Percentiles rank a stretch among this genome's conserved stretches.
Conservation (phyloP, 148 eudicot genomes). For the Cornus florida region DNA sequence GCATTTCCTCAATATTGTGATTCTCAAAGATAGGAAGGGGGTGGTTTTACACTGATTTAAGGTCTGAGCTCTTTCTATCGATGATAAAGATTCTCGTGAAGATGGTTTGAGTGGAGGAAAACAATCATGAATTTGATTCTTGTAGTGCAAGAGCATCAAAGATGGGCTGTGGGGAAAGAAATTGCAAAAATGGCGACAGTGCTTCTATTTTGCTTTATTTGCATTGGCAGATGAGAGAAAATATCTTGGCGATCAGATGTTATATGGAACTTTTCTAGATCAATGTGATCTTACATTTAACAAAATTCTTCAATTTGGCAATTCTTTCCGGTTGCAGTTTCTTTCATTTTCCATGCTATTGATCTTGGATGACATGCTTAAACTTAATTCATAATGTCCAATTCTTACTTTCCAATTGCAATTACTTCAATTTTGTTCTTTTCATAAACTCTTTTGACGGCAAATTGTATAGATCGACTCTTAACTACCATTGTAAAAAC, state of each 20-base stretch:
- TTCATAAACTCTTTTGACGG: too few relatives aligned
- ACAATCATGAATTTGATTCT: neutral
- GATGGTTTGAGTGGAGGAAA: neutral
- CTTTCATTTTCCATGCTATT: too few relatives aligned
- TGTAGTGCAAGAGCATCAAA: neutral
- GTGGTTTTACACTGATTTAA: neutral
- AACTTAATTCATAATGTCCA: too few relatives aligned
- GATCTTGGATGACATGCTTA: too few relatives aligned
- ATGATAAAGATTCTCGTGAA: neutral
- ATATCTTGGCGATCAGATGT: neutral
- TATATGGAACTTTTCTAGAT: too few relatives aligned
- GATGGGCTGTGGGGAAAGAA: neutral
- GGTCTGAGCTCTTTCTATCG: neutral
- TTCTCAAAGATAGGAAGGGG: slow-evolving; percentile 42
- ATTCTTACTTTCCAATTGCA: too few relatives aligned
- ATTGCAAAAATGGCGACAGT: neutral
- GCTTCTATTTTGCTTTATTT: neutral
- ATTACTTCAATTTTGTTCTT: too few relatives aligned
- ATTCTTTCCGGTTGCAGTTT: too few relatives aligned
- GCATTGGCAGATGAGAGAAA: neutral
- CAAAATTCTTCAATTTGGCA: neutral
- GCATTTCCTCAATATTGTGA: slow-evolving; percentile 65
- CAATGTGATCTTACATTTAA: neutral
- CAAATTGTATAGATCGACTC: too few relatives aligned
- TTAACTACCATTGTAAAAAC: too few relatives aligned